Conservation (phyloP, 306 rosid species). For the Quercus berberidifolia region DNA sequence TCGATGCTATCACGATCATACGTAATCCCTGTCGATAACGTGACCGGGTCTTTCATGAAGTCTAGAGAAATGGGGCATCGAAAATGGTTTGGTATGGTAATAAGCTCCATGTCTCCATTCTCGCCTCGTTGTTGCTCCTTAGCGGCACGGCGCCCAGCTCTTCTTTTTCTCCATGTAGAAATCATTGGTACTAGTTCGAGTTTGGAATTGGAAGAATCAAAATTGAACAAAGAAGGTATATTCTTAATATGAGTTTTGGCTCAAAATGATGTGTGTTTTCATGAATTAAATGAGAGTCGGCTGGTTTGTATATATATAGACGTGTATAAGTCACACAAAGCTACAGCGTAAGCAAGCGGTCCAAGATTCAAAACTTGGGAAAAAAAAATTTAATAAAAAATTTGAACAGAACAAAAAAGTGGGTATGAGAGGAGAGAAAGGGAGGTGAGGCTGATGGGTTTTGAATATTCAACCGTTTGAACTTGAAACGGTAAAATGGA, state of each 20-base stretch:
- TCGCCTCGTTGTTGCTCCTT: conserved; percentile 2
- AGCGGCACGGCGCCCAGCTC: not conserved
- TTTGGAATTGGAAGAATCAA: not conserved
- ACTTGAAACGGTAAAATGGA: conserved; percentile 32
- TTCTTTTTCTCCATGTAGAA: conserved; percentile 40
- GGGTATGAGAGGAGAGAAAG: no score
- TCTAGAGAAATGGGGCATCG: conserved; percentile 53
- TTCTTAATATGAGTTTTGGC: not conserved
- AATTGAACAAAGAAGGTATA: not conserved
- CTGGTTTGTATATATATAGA: not conserved
- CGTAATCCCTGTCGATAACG: conserved; percentile 47
- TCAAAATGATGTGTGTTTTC: not conserved
- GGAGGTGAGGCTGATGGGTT: not conserved
- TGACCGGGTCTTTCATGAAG: conserved; percentile 63
- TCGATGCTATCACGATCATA: conserved; percentile 52
- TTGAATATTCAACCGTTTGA: conserved; percentile 37
- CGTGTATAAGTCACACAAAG: no score
- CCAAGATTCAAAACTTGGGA: conserved; percentile 3
- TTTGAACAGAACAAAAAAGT: not conserved
- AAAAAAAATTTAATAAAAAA: no score
- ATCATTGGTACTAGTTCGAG: conserved; percentile 12
- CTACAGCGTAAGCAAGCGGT: not conserved
- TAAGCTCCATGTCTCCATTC: conserved; percentile 21
- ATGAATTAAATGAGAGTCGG: not conserved
- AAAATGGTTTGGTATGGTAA: conserved; percentile 35